These are phyloP conservation scores for Craspedostauros australis DNA, from an alignment of 108 stramenopile species.

Conservation along the genomic window DNA sequence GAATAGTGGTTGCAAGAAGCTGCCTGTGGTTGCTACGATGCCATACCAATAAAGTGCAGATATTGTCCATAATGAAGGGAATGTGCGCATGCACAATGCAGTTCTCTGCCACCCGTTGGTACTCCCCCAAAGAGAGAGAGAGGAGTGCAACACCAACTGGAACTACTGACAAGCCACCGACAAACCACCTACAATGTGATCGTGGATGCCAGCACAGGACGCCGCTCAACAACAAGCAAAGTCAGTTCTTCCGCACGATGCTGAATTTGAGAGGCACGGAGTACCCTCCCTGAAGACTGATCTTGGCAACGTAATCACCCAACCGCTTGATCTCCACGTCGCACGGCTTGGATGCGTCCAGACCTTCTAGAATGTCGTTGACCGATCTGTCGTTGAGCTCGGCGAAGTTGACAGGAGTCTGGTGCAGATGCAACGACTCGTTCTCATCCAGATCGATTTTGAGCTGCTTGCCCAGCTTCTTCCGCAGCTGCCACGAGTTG, in stretches of 20 bases:
- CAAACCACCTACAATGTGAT: too few species aligned
- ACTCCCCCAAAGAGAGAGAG: too few species aligned
- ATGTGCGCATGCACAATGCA: not conserved
- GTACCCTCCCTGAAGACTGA: constrained; percentile 58
- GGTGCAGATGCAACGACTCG: constrained; percentile 56
- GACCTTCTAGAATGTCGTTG: constrained; percentile 18
- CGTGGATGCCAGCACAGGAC: too few species aligned
- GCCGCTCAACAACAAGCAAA: too few species aligned
- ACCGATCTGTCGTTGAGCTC: constrained; percentile 28
- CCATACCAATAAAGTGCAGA: too few species aligned
- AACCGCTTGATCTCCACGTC: constrained; percentile 43
- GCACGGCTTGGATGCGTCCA: constrained; percentile 46
- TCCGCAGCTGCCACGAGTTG: constrained; percentile 43
- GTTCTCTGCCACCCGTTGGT: not conserved
- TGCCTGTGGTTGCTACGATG: too few species aligned
- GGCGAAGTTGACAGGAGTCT: constrained; percentile 24
- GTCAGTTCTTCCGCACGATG: too few species aligned
- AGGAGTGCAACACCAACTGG: too few species aligned
- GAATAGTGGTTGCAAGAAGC: too few species aligned
- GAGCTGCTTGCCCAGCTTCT: constrained; percentile 75
- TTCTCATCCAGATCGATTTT: constrained; percentile 77
- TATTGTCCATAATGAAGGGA: too few species aligned
- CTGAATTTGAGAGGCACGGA: constrained; percentile 58
- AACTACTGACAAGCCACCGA: too few species aligned
- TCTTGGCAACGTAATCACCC: constrained; percentile 70